Base-by-base conservation (phyloP, 2,329 filamentous ascomycete species). In the Aspergillus felis region DNA sequence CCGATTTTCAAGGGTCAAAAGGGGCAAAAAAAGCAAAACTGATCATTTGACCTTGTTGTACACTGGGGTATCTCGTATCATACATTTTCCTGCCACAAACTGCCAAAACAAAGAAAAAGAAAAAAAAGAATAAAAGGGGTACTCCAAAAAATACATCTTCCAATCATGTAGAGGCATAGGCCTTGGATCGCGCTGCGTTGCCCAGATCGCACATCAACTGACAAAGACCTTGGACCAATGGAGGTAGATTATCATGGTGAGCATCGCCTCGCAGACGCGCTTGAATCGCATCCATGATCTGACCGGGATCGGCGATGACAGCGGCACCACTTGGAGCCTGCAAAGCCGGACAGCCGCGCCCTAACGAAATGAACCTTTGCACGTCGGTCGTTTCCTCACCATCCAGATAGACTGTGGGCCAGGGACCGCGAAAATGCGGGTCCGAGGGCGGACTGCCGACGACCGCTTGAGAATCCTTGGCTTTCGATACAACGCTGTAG, bases 141-240 rank as follows among this genome's bases (percentile, higher is more conserved):
- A 14, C 32, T 17, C 32, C 12, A 35, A 29, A 29, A 29, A 29
- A 14, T 35, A 17, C 4, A 14, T 14, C 32, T 7, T 7, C 32
- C 14, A 2, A 35, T 35, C 32, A 44, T 44, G 22, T 44, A 4
- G n/a, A 22, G n/a, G 3, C n/a, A 22, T 20, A 44, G 3, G n/a
- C 7, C 10, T 44, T 54, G 8, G 56, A 54, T 47, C 57, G 55
- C 42, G 57, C 61, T 9, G 61, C 61, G 17, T 56, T 62, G 28
- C 69, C 71, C 35, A 72, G 47, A 50, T 68, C 68, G 10, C 62
- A 58, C 62, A 90, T 82, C 62, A 90, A 72, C 49, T 84, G 80
- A 49, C 85, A 82, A 50, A 90, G 69, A 59, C 89, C 90, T 63
- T 88, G 86, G 1, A 89, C 86, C 48, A 91, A 35, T 5, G 59